phyloP scores from a whole-genome alignment of 2,329 filamentous ascomycete genomes.

The Peltaster fructicola region DNA sequence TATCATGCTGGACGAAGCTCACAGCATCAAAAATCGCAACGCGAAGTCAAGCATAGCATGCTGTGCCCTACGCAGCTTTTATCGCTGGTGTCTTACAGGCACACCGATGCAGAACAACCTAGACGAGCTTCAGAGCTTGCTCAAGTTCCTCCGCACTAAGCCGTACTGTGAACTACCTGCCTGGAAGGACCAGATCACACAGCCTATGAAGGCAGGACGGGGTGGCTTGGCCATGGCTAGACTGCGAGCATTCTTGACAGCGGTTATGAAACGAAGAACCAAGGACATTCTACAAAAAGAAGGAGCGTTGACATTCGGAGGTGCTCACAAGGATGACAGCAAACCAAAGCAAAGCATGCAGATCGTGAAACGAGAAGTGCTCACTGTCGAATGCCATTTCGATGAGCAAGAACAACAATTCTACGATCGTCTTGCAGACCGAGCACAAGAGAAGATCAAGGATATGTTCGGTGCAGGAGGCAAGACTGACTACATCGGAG shows the following conservation, averaged over 20 bases:
- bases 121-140: conserved; percentile 84
- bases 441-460: conserved; percentile 73
- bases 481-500: conserved; percentile 79
- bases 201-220: conserved; percentile 74
- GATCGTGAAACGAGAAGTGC: conserved; percentile 78
- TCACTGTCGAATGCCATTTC: conserved; percentile 62
- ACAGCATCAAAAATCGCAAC: conserved; percentile 96
- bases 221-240: conserved; percentile 78
- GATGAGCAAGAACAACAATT: conserved; percentile 66
- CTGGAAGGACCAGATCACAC: conserved; percentile 85
- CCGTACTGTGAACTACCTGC: conserved; percentile 72
- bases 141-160: conserved; percentile 80
- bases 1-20: conserved; percentile 86
- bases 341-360: conserved; percentile 52
- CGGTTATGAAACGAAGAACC: conserved; percentile 96
- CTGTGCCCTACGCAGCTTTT: conserved; percentile 67
- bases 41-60: conserved; percentile 89
- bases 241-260: conserved; percentile 67
- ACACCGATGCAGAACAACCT: conserved; percentile 98
- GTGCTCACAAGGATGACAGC: conserved; percentile 40
- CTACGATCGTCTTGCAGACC: conserved; percentile 65
- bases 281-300: conserved; percentile 91
- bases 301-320: conserved; percentile 60
- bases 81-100: conserved; percentile 89
- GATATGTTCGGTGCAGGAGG: conserved; percentile 62